A percentile compares a stretch with the other conserved stretches of the same genome.
These are phyloP conservation scores for Penstemon newberryi DNA, from an alignment of 257 asterid species.

Conservation along the genomic window DNA sequence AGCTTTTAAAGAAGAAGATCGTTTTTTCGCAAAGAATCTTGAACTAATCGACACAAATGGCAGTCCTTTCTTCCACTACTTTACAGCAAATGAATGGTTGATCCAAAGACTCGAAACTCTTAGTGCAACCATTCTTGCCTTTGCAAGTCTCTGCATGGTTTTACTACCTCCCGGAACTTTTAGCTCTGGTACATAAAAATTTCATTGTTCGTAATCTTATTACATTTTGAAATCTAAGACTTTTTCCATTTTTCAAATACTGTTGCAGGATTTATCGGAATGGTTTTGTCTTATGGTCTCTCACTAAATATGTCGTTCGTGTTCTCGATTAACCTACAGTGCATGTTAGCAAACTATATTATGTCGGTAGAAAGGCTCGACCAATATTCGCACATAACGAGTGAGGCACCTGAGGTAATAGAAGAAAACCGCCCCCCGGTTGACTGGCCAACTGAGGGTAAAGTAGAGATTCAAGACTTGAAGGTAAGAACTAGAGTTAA, in stretches of 20 bases:
- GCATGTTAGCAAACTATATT: slow-evolving; percentile 77
- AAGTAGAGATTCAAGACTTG: slow-evolving; percentile 77
- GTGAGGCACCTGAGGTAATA: slow-evolving; percentile 83
- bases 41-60: slow-evolving; percentile 78
- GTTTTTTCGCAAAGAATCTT: slow-evolving; percentile 73
- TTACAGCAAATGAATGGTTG: slow-evolving; percentile 92
- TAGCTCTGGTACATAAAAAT: slow-evolving; percentile 55
- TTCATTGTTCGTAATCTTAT: background rate
- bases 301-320: too few species aligned
- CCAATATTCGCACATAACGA: slow-evolving; percentile 78
- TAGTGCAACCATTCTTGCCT: slow-evolving; percentile 75
- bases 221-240: background rate
- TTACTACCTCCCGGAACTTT: slow-evolving; percentile 89
- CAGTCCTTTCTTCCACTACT: slow-evolving; percentile 85
- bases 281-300: too few species aligned
- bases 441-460: slow-evolving; percentile 79
- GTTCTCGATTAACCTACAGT: slow-evolving; percentile 35
- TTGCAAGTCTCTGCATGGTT: slow-evolving; percentile 98
- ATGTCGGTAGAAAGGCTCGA: slow-evolving; percentile 88
- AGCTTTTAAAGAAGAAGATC: slow-evolving; percentile 83
- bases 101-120: slow-evolving; percentile 78
- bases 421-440: slow-evolving; percentile 68
- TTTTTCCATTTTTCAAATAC: background rate
- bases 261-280: too few species aligned
- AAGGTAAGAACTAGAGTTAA: slow-evolving; percentile 44